Evolutionary conservation across 225 moss, liverwort and hornwort genomes (phyloP).

Genomic region (Ulota crispa): DNA sequence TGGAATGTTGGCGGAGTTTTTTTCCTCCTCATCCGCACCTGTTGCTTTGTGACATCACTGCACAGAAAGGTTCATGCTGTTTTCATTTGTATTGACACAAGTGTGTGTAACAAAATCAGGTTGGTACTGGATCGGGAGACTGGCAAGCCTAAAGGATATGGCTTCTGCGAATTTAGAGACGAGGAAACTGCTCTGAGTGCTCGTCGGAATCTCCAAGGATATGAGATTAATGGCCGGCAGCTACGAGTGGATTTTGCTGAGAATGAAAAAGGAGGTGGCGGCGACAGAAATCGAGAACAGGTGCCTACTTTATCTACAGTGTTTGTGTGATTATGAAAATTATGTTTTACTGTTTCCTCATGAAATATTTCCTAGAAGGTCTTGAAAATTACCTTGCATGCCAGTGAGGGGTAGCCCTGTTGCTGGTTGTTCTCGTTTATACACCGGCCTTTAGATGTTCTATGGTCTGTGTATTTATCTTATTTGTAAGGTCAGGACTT

Average conservation of each 20-base stretch:
- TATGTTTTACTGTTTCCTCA: neutral
- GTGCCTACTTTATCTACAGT: slow-evolving; percentile 32
- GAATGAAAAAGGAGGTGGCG: slow-evolving; percentile 78
- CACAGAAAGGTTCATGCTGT: neutral
- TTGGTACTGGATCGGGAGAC: slow-evolving; percentile 98
- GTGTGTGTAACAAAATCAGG: slow-evolving; percentile 59
- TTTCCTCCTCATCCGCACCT: neutral
- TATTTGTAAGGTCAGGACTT: neutral
- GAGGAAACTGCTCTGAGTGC: slow-evolving; percentile 99
- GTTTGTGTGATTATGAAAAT: neutral
- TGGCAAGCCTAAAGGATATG: slow-evolving; percentile 99
- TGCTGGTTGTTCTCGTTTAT: neutral
- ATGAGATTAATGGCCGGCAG: slow-evolving; percentile 93
- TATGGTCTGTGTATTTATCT: neutral
- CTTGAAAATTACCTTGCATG: slow-evolving; percentile 8
- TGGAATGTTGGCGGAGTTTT: neutral
- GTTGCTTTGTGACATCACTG: slow-evolving; percentile 11
- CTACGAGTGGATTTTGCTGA: slow-evolving; percentile 76
- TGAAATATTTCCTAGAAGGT: neutral
- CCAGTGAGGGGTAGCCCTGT: neutral
- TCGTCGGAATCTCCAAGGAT: slow-evolving; percentile 94
- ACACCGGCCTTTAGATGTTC: neutral
- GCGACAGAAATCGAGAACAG: slow-evolving; percentile 96
- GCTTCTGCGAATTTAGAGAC: slow-evolving; percentile 99
- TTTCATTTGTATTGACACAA: slow-evolving; percentile 20